These are phyloP conservation scores for Neurospora sp. DNA, from an alignment of 495 filamentous ascomycete species.

Conservation along the genomic window DNA sequence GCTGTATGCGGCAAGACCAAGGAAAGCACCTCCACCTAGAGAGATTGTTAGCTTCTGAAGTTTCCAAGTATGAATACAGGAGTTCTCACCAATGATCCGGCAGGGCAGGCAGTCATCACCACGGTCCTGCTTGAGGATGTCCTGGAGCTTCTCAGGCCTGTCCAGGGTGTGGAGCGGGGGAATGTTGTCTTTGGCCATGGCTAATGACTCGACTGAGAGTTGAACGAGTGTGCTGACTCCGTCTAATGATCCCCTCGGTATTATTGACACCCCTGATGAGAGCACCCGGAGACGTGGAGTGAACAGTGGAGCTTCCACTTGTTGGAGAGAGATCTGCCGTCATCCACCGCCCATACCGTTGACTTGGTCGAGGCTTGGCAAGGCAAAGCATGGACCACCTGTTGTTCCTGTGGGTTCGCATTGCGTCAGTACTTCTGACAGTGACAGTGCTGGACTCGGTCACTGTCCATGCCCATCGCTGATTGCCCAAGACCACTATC, in stretches of 20 bases:
- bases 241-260: background rate
- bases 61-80: background rate
- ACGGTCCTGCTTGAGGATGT: conserved; percentile 49
- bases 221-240: background rate
- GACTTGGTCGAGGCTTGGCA: background rate
- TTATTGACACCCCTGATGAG: background rate
- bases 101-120: conserved; percentile 63
- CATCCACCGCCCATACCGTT: conserved; percentile 1
- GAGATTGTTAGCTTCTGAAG: background rate
- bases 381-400: background rate
- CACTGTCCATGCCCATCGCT: background rate
- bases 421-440: conserved; percentile 20
- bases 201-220: background rate
- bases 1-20: conserved; percentile 83
- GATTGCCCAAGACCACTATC: background rate
- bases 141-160: conserved; percentile 40
- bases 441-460: background rate
- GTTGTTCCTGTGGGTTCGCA: background rate
- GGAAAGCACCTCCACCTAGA: conserved; percentile 63
- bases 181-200: conserved; percentile 32
- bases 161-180: conserved; percentile 33
- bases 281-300: background rate
- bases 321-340: background rate
- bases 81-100: conserved; percentile 49
- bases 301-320: background rate